phyloP scores from a whole-genome alignment of 139 green algal genomes.

The Volvox reticuliferus region DNA sequence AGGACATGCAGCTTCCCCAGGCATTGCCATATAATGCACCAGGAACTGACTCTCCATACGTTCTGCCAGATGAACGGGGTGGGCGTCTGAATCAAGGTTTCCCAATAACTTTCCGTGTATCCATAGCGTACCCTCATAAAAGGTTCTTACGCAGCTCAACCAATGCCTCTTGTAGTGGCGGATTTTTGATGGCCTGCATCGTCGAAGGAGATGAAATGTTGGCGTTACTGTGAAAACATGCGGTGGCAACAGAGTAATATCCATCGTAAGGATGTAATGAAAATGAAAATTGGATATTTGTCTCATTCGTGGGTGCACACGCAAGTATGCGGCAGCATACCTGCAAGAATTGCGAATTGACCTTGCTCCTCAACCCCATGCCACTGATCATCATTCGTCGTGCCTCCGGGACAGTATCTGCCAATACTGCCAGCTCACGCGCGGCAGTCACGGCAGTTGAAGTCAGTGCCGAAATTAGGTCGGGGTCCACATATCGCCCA shows the following conservation, averaged over 20 bases:
- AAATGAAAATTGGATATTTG: neutral
- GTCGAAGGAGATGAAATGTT: neutral
- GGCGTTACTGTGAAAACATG: neutral
- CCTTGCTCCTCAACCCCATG: neutral
- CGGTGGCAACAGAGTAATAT: neutral
- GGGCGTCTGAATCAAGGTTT: neutral
- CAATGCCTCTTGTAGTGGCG: slow-evolving; percentile 1
- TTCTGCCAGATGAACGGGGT: neutral
- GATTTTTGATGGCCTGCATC: slow-evolving; percentile 35
- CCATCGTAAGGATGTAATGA: neutral
- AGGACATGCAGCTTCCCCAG: neutral
- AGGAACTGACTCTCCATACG: neutral
- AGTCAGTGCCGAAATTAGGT: neutral
- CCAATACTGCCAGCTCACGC: slow-evolving; percentile 39
- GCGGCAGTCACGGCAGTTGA: slow-evolving; percentile 25
- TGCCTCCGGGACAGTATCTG: neutral
- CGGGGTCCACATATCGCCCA: slow-evolving; percentile 18
- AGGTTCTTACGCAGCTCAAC: slow-evolving; percentile 20
- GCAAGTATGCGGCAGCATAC: neutral
- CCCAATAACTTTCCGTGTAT: neutral
- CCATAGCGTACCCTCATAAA: neutral
- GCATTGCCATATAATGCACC: neutral
- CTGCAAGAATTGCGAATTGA: slow-evolving; percentile 31
- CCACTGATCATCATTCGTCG: neutral
- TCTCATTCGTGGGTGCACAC: neutral